Evolutionary conservation across 2,329 filamentous ascomycete genomes (phyloP).

Genomic region (Monilinia vaccinii-corymbosi): DNA sequence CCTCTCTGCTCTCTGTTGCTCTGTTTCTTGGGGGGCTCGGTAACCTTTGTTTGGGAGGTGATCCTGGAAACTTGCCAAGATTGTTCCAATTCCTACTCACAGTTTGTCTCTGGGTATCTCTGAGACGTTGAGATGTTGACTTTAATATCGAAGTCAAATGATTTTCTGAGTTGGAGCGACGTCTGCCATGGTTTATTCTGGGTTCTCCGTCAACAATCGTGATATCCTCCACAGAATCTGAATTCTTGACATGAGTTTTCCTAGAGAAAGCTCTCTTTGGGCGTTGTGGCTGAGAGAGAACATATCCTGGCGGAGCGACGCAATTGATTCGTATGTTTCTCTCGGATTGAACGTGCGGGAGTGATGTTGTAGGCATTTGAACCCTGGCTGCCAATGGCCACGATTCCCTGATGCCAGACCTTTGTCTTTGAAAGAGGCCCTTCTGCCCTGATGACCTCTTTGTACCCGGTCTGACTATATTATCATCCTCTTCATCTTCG

Average conservation of each 20-base stretch:
- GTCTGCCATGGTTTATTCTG: background rate
- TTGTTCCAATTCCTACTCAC: background rate
- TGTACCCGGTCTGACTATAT: constrained; percentile 1
- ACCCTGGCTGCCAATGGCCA: constrained; percentile 23
- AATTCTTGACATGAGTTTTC: background rate
- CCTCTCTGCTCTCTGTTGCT: constrained; percentile 18
- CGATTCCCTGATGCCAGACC: constrained; percentile 22
- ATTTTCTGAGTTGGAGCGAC: background rate
- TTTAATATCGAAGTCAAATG: constrained; percentile 9
- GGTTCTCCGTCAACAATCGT: constrained; percentile 1
- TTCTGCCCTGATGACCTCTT: constrained; percentile 14
- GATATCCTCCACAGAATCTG: constrained; percentile 2
- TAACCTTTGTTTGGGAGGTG: constrained; percentile 18
- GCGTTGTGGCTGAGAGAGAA: constrained; percentile 16
- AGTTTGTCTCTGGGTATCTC: background rate
- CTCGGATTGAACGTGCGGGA: constrained; percentile 13
- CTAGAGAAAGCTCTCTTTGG: constrained; percentile 13
- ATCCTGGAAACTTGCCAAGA: constrained; percentile 4
- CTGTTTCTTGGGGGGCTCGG: constrained; percentile 16
- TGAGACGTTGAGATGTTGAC: constrained; percentile 11
- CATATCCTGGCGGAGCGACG: constrained; percentile 24
- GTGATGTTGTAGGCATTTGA: constrained; percentile 6
- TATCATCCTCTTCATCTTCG: constrained; percentile 7
- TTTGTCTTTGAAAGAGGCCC: constrained; percentile 14
- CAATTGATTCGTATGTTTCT: constrained; percentile 17